phyloP scores from a whole-genome alignment of 2,329 filamentous ascomycete species.

The Coniochaeta pulveracea region DNA sequence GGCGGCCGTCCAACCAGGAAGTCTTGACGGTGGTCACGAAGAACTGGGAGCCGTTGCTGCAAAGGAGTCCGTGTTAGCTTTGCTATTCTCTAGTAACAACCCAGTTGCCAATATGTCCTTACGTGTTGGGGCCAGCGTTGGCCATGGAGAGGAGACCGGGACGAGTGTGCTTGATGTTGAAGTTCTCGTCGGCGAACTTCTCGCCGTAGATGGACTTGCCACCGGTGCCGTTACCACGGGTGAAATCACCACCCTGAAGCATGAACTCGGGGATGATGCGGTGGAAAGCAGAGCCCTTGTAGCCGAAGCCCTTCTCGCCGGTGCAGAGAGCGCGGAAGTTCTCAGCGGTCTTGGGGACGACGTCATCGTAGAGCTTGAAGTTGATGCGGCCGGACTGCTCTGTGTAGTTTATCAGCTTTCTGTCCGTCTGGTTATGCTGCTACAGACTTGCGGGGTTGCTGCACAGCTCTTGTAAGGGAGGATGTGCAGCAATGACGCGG shows the following conservation, averaged over 20 bases:
- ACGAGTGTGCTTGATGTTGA: conserved; percentile 59
- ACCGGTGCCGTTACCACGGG: conserved; percentile 79
- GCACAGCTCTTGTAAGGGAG: conserved; percentile 4
- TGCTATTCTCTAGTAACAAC: not conserved
- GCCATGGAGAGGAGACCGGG: conserved; percentile 87
- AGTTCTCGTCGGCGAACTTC: conserved; percentile 93
- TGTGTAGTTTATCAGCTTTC: conserved; percentile 23
- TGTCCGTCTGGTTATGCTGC: not conserved
- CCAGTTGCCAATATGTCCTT: conserved; percentile 18
- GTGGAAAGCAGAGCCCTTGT: conserved; percentile 78
- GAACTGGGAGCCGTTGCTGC: conserved; percentile 95
- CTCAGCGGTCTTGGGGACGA: conserved; percentile 76
- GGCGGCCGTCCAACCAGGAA: conserved; percentile 71
- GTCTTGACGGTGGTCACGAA: conserved; percentile 93
- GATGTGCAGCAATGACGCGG: not conserved
- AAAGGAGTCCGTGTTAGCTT: conserved; percentile 30
- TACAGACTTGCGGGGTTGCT: conserved; percentile 5
- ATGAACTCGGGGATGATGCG: conserved; percentile 89
- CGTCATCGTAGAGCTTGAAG: conserved; percentile 78
- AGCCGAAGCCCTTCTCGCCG: conserved; percentile 70
- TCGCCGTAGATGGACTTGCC: conserved; percentile 92
- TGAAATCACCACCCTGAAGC: conserved; percentile 95
- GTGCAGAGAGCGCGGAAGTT: conserved; percentile 85
- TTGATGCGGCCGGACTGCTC: conserved; percentile 70
- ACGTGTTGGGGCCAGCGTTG: conserved; percentile 92